Evolutionary conservation across 2,329 filamentous ascomycete genomes (phyloP).

Genomic region (Metarhizium album): DNA sequence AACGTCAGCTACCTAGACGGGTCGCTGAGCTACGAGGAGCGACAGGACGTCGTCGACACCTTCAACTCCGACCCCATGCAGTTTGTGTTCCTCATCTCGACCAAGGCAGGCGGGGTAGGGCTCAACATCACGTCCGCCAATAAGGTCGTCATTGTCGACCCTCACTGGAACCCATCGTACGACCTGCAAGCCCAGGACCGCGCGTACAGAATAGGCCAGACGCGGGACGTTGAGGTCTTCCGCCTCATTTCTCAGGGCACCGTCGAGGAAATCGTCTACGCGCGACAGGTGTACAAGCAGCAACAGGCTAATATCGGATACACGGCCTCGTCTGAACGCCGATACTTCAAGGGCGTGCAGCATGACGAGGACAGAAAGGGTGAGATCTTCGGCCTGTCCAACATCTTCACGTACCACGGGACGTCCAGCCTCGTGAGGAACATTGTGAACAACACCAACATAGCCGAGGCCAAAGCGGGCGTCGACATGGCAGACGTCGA

Average conservation of each 20-base stretch:
- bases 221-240: slow-evolving; percentile 88
- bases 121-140: slow-evolving; percentile 96
- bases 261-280: slow-evolving; percentile 95
- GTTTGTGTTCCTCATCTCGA: slow-evolving; percentile 94
- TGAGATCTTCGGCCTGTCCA: slow-evolving; percentile 84
- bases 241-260: slow-evolving; percentile 83
- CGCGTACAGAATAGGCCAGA: slow-evolving; percentile 91
- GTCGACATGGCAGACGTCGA: slow-evolving; percentile 72
- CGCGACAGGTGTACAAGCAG: slow-evolving; percentile 96
- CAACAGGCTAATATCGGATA: slow-evolving; percentile 98
- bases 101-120: slow-evolving; percentile 83
- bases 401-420: slow-evolving; percentile 74
- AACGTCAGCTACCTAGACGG: slow-evolving; percentile 88
- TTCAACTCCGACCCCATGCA: slow-evolving; percentile 82
- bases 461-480: slow-evolving; percentile 83
- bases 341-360: slow-evolving; percentile 93
- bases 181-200: slow-evolving; percentile 94
- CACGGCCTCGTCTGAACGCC: slow-evolving; percentile 78
- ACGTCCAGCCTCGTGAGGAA: slow-evolving; percentile 77
- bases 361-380: slow-evolving; percentile 73
- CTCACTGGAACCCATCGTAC: slow-evolving; percentile 94
- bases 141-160: slow-evolving; percentile 94
- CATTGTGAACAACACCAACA: slow-evolving; percentile 96
- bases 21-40: slow-evolving; percentile 69
- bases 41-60: slow-evolving; percentile 71